Evolutionary conservation across 2,329 filamentous ascomycete genomes (phyloP), one percentile per base, ranked within the genome.

Genomic region (Aspergillus sp.): DNA sequence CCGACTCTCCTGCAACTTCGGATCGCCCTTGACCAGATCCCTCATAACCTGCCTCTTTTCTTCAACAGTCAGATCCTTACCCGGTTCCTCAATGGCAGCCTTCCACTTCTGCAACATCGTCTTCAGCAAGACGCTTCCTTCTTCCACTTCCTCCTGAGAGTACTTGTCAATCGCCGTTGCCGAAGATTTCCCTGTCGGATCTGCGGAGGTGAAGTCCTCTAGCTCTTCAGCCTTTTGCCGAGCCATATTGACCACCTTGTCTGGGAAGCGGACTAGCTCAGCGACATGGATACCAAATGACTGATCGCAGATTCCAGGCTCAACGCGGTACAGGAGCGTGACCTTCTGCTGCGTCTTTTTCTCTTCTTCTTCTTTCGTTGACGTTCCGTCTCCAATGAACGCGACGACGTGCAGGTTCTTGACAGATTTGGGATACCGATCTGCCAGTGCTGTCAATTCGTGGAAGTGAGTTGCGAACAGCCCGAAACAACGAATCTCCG

Each of bases 381-480:
- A 83, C 51, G 68, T 73, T 9, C 71, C 75, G 59, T 85, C 82
- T 4, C 80, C 81, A 44, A 99, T 96, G 73, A 98, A 96, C 8
- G 96, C 95, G 0, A 96, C 95, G 21, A 99, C 95, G 70, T 99
- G 95, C 61, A 99, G 78, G 73, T 99, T 99, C 70, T 89, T 84
- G 21, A 98, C 95, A 66, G 96, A 90, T 45, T 76, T 75, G 0
- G 90, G 86, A 72, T 96, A 90, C 54, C 89, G 89, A 56, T 97
- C 91, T 3, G 89, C 90, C 23, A 99, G 81, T 1, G 93, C 93
- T 0, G 95, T 99, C 50, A 99, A 82, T 75, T 99, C 95, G 79
- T 99, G 96, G 79, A 99, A 99, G 73, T 99, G 95, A 2, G 95
- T 99, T 5, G 96, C 95, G 71, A 99, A 99, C 75, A 97, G 87